Base-by-base conservation (phyloP, 148 eudicot species). In the Rhododendron ferrugineum region DNA sequence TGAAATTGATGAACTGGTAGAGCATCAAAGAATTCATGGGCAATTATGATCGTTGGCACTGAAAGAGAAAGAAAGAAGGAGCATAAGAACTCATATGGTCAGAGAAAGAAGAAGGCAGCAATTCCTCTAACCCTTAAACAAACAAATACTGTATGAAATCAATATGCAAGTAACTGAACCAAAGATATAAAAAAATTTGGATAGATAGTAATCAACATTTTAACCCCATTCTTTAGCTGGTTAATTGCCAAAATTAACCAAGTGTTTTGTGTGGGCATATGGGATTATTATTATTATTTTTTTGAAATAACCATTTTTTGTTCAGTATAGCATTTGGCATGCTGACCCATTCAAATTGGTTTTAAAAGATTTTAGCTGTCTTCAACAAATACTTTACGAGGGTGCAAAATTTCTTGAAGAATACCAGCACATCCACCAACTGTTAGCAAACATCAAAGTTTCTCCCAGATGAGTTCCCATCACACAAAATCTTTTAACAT, bases 1-100 rank as follows among this genome's bases (percentile, higher is more conserved):
- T 96, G 99, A 91, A 95, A 95, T 84, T 96, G 99, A 89, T 95
- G 99, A 88, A 96, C 92, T 15, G 99, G 99, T 86, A 96, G 88
- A 82, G 99, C 98, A 88, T 96, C 99, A 86, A 86, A 96, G 85
- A 96, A 96, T 86, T 96, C 99, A 77, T 96, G 99, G 47, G 96
- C 99, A 84, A 96, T 91, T 81, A 96, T 91, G 90, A 96, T 90
- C 44, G 96, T 88, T 82, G 99, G 98, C 85, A 87, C 99, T 96
- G 92, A 85, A 91, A 82, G 66, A 30, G 3, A 75, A 72, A 82
- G 30, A 40, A 56, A n/a, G 26, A 18, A 9, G 37, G 23, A 14
- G 52, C 18, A 78, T 77, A 78, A 81, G 60, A 82, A 56, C 49
- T 50, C 68, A 75, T 42, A 46, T 72, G 66, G 58, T 78, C 20